Percentiles rank a stretch among this genome's conserved stretches.
Evolutionary conservation across 2,329 filamentous ascomycete species (phyloP).

Genomic region (Fusarium sulawesiense): DNA sequence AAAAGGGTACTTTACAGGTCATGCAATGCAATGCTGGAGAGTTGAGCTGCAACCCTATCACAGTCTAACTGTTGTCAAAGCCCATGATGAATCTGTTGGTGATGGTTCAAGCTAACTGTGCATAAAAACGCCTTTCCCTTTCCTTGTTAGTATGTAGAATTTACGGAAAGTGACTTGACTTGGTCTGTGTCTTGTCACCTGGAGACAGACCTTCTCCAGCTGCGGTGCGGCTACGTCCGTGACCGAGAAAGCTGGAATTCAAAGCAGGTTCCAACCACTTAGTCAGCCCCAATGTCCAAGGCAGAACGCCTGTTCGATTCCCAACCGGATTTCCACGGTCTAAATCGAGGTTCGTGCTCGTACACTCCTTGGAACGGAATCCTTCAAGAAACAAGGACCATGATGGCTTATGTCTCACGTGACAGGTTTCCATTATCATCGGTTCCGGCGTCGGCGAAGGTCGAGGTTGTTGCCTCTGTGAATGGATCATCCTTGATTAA

Average conservation of each 20-base stretch:
- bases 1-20: conserved; percentile 5
- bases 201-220: not conserved
- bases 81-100: not conserved
- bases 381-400: conserved; percentile 1
- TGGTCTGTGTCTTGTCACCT: conserved; percentile 10
- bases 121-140: not conserved
- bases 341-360: conserved; percentile 9
- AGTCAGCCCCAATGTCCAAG: conserved; percentile 9
- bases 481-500: not conserved
- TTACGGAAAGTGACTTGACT: not conserved
- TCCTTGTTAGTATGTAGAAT: not conserved
- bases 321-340: conserved; percentile 2
- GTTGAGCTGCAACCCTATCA: conserved; percentile 16
- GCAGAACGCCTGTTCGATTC: conserved; percentile 19
- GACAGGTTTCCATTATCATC: not conserved
- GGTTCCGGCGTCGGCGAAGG: not conserved
- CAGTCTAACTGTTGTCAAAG: not conserved
- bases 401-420: conserved; percentile 9
- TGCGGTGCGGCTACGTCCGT: conserved; percentile 23
- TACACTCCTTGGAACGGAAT: conserved; percentile 1
- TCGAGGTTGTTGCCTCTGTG: not conserved
- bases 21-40: conserved; percentile 21
- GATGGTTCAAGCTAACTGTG: not conserved
- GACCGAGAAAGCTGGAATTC: conserved; percentile 25
- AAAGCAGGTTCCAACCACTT: conserved; percentile 4